phyloP scores from a whole-genome alignment of 108 stramenopile genomes.

The Cyclotella sp. region DNA sequence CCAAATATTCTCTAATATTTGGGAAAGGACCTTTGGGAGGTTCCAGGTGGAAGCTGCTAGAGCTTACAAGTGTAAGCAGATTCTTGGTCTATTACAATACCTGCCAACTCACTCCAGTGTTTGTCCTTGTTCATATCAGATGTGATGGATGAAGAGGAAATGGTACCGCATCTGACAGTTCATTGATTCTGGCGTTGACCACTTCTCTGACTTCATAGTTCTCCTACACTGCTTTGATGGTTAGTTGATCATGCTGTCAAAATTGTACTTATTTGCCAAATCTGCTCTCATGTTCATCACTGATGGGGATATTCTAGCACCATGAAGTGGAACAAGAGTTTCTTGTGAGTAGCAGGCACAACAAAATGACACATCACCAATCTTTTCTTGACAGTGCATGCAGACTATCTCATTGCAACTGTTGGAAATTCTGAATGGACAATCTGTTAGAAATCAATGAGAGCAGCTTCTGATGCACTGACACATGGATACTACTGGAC shows the following conservation, averaged over 20 bases:
- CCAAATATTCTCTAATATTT: too few relatives aligned
- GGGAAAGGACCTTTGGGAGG: too few relatives aligned
- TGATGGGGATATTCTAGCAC: neutral
- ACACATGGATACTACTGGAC: slow-evolving; percentile 3
- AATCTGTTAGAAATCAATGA: slow-evolving; percentile 9
- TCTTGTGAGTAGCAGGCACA: slow-evolving; percentile 10
- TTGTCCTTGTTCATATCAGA: neutral
- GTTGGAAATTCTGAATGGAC: neutral
- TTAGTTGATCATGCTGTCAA: slow-evolving; percentile 19
- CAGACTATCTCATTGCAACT: slow-evolving; percentile 1
- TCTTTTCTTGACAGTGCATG: neutral
- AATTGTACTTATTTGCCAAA: neutral
- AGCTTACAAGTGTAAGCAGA: too few relatives aligned
- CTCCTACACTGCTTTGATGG: slow-evolving; percentile 9
- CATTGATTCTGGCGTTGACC: neutral
- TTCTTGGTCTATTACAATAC: too few relatives aligned
- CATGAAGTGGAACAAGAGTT: slow-evolving; percentile 1
- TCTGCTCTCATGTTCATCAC: slow-evolving; percentile 7
- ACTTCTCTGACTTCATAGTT: neutral
- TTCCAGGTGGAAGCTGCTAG: too few relatives aligned
- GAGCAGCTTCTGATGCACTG: neutral
- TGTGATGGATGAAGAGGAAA: slow-evolving; percentile 10
- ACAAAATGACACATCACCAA: neutral
- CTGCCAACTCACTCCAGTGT: neutral
- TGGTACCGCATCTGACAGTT: neutral